Evolutionary conservation across 2,329 filamentous ascomycete genomes (phyloP), one percentile per base, ranked within the genome.

Genomic region (Plenodomus biglobosus): DNA sequence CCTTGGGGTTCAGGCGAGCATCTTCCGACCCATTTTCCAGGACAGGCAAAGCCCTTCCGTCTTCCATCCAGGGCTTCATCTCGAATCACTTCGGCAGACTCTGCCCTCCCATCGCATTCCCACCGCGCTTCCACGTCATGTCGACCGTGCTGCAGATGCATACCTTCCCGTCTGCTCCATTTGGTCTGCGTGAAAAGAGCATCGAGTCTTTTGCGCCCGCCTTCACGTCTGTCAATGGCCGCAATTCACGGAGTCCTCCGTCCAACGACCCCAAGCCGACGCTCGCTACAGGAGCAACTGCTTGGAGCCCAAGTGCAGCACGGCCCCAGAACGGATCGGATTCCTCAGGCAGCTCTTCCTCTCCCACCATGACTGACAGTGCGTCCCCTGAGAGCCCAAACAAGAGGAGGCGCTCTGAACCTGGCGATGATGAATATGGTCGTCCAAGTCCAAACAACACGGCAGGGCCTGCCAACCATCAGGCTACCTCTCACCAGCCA

Each of bases 371-470:
- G 15, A 55, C 55, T 46, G 53, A 51, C 18, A 48, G 52, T 42
- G 61, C 60, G 16, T 67, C 68, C 11, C 58, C 62, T 7, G 50
- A 55, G 13, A 68, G 62, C 44, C 59, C 66, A 71, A 82, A 84
- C 62, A 80, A 80, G 57, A 71, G 79, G 48, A 92, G 90, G 71
- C 82, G 88, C 51, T 90, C 88, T 6, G 74, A 78, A 38, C 88
- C 86, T 5, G 69, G 76, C 57, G 58, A 64, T 52, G 55, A 69
- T 64, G 44, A 59, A 66, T 54, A 65, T 58, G 65, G 65, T n/a
- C 73, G 71, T 48, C 68, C 71, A 49, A 71, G 58, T 42, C 65
- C 72, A 45, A 70, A 61, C 27, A 46, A 40, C 18, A 21, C 52
- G 58, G 42, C 64, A 67, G 40, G 6, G 18, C 65, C 50, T 60